Conservation (phyloP, 148 eudicot genomes). For the Suaeda aralocaspica region DNA sequence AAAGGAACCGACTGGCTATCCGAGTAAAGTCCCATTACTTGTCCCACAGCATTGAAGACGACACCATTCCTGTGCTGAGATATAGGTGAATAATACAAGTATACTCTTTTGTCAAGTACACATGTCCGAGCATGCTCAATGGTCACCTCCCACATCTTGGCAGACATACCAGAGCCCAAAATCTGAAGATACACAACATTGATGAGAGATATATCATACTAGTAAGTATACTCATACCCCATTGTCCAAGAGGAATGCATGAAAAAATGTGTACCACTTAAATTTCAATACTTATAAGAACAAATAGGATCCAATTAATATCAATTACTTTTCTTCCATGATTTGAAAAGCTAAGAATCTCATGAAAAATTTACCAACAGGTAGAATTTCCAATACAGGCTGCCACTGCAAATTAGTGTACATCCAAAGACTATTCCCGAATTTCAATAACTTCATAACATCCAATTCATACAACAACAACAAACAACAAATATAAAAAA, state of each 20-base stretch:
- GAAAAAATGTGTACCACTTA: neutral
- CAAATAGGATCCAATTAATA: no score
- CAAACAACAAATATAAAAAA: no score
- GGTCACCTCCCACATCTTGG: slow-evolving; percentile 76
- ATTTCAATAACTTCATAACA: neutral
- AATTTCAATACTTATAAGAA: no score
- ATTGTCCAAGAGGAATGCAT: neutral
- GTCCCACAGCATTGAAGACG: slow-evolving; percentile 73
- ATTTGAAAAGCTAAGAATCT: neutral
- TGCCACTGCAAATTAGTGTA: neutral
- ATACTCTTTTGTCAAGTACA: slow-evolving; percentile 48
- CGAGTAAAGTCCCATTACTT: slow-evolving; percentile 56
- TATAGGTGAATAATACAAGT: slow-evolving; percentile 43
- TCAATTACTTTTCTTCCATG: no score
- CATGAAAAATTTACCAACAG: neutral
- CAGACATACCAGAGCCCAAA: slow-evolving; percentile 76
- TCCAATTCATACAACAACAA: neutral
- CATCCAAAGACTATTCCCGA: neutral
- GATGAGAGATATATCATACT: slow-evolving; percentile 8
- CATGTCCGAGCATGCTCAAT: slow-evolving; percentile 70
- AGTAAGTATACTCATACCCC: no score
- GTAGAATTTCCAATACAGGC: neutral
- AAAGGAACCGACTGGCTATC: slow-evolving; percentile 48
- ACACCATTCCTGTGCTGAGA: slow-evolving; percentile 55
- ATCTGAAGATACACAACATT: slow-evolving; percentile 36